These are phyloP conservation scores for Xylaria sp. DNA, from an alignment of 2,329 filamentous ascomycete genomes.

Conservation along the genomic window DNA sequence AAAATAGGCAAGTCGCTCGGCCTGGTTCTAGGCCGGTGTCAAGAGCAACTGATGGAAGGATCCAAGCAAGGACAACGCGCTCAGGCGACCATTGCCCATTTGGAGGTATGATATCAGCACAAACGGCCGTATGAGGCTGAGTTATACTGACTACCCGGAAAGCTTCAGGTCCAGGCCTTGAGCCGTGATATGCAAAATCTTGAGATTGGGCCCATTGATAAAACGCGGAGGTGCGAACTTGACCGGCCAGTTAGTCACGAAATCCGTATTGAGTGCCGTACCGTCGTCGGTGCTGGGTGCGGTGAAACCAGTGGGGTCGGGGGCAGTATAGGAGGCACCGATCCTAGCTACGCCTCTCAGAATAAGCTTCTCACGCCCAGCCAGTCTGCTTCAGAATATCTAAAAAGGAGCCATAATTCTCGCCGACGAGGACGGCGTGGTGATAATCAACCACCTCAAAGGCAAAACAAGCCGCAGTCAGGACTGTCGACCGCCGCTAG, in stretches of 20 bases:
- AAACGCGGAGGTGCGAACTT: background rate
- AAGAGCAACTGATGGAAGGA: background rate
- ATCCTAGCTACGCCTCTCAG: background rate
- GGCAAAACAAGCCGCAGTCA: background rate
- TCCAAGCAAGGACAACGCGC: background rate
- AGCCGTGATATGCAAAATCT: background rate
- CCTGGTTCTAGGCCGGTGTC: background rate
- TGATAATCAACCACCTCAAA: constrained; percentile 1
- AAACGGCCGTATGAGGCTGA: background rate
- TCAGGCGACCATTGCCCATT: background rate
- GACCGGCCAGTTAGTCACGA: background rate
- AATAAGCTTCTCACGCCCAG: background rate
- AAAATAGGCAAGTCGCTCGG: background rate
- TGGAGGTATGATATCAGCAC: constrained; percentile 1
- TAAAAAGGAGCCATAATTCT: background rate
- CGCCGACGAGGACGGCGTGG: background rate
- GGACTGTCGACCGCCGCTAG: background rate
- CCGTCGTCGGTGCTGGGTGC: background rate
- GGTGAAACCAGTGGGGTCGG: background rate
- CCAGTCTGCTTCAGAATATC: background rate
- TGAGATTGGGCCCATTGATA: background rate
- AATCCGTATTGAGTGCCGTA: background rate
- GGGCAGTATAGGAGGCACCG: background rate
- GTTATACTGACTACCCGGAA: background rate
- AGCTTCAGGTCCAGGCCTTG: background rate